phyloP scores from a whole-genome alignment of 1,139 yeast genomes.

The Magnusiomyces sp. region DNA sequence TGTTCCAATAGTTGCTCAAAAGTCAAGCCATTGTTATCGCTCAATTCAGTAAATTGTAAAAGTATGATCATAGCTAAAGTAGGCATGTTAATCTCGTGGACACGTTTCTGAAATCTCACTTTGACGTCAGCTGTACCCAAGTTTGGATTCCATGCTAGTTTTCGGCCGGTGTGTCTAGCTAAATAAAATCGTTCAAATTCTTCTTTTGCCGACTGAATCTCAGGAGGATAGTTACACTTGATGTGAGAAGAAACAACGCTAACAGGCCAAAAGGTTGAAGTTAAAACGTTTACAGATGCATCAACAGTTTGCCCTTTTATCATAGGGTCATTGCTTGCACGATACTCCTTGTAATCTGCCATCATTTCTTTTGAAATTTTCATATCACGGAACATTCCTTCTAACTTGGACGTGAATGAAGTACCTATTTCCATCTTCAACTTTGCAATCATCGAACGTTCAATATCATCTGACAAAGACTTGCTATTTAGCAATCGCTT shows the following conservation, averaged over 20 bases:
- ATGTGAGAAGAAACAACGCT: slow-evolving; percentile 45
- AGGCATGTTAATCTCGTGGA: slow-evolving; percentile 76
- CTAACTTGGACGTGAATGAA: slow-evolving; percentile 68
- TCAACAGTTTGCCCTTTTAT: slow-evolving; percentile 23
- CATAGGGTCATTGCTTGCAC: background rate
- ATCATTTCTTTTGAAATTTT: slow-evolving; percentile 56
- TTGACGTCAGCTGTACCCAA: slow-evolving; percentile 66
- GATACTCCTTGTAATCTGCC: slow-evolving; percentile 32
- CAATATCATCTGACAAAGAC: slow-evolving; percentile 52
- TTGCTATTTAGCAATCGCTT: slow-evolving; percentile 57
- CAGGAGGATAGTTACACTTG: slow-evolving; percentile 47
- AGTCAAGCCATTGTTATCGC: slow-evolving; percentile 44
- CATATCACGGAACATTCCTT: slow-evolving; percentile 83
- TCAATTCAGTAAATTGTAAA: slow-evolving; percentile 55
- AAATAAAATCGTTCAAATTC: slow-evolving; percentile 46
- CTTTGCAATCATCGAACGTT: slow-evolving; percentile 59
- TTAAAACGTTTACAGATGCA: slow-evolving; percentile 46
- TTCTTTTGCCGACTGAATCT: slow-evolving; percentile 36
- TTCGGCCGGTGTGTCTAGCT: slow-evolving; percentile 62
- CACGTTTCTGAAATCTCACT: slow-evolving; percentile 43
- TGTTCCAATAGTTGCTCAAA: slow-evolving; percentile 53
- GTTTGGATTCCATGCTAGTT: slow-evolving; percentile 74
- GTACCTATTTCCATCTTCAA: slow-evolving; percentile 75
- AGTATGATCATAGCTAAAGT: slow-evolving; percentile 73
- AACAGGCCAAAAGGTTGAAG: slow-evolving; percentile 55